Conservation (phyloP, 768 basidiomycete species). For the Leccinum obscurum region DNA sequence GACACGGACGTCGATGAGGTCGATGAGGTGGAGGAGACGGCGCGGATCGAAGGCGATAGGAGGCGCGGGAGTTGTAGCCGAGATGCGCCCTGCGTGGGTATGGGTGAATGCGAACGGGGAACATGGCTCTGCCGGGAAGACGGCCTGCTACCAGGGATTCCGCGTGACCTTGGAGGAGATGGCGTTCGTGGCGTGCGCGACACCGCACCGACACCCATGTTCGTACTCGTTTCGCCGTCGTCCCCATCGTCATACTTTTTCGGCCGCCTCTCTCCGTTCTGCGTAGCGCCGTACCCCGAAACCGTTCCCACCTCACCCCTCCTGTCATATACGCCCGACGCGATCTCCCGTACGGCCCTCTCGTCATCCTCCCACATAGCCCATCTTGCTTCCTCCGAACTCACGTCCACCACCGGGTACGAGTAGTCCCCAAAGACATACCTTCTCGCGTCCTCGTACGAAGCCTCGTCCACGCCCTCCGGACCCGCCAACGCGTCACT, state of each 20-base stretch:
- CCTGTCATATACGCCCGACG: conserved; percentile 8
- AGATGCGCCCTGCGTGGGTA: conserved; percentile 2
- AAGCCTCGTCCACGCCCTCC: conserved; percentile 69
- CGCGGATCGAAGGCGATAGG: conserved; percentile 8
- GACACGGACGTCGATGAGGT: background rate
- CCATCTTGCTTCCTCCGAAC: conserved; percentile 46
- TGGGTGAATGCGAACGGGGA: background rate
- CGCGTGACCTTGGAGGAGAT: conserved; percentile 11
- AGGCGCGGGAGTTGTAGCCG: conserved; percentile 13
- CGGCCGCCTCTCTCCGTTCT: conserved; percentile 8
- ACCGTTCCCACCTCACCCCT: background rate
- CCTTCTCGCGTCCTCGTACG: conserved; percentile 73
- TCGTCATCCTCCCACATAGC: conserved; percentile 34
- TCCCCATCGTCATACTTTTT: conserved; percentile 9
- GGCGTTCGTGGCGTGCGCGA: conserved; percentile 6
- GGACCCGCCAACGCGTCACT: conserved; percentile 38
- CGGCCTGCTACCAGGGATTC: conserved; percentile 8
- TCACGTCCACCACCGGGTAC: conserved; percentile 88
- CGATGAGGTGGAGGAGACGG: background rate
- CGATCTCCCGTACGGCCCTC: conserved; percentile 31
- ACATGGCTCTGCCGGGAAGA: conserved; percentile 9
- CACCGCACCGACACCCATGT: background rate
- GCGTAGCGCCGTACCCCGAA: conserved; percentile 31
- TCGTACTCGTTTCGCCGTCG: conserved; percentile 18
- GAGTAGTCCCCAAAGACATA: conserved; percentile 91